phyloP scores from a whole-genome alignment of 345 rosid species.

The Carallia pectinifolia region DNA sequence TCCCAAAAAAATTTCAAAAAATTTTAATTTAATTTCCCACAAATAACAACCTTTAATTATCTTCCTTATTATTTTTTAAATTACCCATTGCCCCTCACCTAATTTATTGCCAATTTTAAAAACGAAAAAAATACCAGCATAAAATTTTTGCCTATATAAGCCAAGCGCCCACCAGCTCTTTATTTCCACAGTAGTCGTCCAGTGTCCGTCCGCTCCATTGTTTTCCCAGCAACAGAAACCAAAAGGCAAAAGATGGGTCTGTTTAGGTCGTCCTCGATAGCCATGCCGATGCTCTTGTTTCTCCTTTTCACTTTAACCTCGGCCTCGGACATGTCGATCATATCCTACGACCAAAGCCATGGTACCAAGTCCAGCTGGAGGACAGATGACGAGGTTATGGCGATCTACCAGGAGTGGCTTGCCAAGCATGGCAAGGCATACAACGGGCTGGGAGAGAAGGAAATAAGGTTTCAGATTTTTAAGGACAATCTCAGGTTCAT shows the following conservation, averaged over 20 bases:
- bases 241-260: conserved; percentile 36
- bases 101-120: neutral
- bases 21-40: neutral
- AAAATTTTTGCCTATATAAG: conserved; percentile 2
- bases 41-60: neutral
- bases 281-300: conserved; percentile 32
- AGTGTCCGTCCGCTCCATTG: neutral
- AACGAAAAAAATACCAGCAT: neutral
- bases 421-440: conserved; percentile 60
- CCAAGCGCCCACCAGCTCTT: neutral
- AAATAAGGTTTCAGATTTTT: conserved; percentile 66
- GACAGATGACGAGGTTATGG: conserved; percentile 65
- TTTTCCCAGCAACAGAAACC: neutral
- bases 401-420: conserved; percentile 68
- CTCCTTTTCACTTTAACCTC: conserved; percentile 47
- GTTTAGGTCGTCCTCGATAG: conserved; percentile 16
- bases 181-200: neutral
- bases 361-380: conserved; percentile 41
- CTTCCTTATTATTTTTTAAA: neutral
- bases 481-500: conserved; percentile 81
- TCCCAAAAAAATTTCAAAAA: neutral
- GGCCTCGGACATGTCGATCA: conserved; percentile 75
- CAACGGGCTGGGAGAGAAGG: conserved; percentile 68
- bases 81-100: neutral
- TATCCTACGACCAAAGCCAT: conserved; percentile 62